A percentile compares a stretch with the other conserved stretches of the same genome.
Conservation (phyloP, 441 rosid species). For the Erodium trifolium region DNA sequence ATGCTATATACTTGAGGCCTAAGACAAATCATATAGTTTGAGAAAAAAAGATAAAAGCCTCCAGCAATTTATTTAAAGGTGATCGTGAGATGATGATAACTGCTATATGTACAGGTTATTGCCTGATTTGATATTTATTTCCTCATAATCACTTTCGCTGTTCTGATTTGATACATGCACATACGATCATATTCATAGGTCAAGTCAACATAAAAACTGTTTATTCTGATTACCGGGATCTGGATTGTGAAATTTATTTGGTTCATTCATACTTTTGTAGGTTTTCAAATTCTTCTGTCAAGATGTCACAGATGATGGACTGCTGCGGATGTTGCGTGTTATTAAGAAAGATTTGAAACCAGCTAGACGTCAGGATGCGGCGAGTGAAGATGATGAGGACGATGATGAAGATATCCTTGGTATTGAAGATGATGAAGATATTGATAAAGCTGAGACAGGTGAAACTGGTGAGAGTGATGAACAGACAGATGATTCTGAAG, state of each 20-base stretch:
- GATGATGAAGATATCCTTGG: slow-evolving; percentile 59
- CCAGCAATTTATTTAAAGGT: not conserved
- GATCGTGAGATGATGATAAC: not conserved
- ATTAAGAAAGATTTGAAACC: slow-evolving; percentile 88
- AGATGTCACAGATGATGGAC: slow-evolving; percentile 64
- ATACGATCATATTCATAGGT: no score
- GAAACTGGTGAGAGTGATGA: slow-evolving; percentile 71
- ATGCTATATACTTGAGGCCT: not conserved
- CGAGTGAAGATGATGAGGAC: slow-evolving; percentile 42
- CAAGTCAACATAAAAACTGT: slow-evolving; percentile 1
- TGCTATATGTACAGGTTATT: not conserved
- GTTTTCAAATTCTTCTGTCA: slow-evolving; percentile 77
- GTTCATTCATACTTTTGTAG: slow-evolving; percentile 29
- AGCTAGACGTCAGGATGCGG: slow-evolving; percentile 57
- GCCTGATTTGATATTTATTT: not conserved
- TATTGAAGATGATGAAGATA: slow-evolving; percentile 83
- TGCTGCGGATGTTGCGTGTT: slow-evolving; percentile 74
- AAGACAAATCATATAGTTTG: not conserved
- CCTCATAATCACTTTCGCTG: no score
- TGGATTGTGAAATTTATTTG: not conserved
- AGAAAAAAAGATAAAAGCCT: not conserved
- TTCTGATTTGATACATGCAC: no score
- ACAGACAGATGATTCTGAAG: slow-evolving; percentile 71
- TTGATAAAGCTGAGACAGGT: slow-evolving; percentile 56
- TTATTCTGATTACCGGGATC: not conserved